Evolutionary conservation across 805 yeast species (phyloP), one percentile per base, ranked within the genome.

Genomic region (Sugiyamaella smithiae): DNA sequence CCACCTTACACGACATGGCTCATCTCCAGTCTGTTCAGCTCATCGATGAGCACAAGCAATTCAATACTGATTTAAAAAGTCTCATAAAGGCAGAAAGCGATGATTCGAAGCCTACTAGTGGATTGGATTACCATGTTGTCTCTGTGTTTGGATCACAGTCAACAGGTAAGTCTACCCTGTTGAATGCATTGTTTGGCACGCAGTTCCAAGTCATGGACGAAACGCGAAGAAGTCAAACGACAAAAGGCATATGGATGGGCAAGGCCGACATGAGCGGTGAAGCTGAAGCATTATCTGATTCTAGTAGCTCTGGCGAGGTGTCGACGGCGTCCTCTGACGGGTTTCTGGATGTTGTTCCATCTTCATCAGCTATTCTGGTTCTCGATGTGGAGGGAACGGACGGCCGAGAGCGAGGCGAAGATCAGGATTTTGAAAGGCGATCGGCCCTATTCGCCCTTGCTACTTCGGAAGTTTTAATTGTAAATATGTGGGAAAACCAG

Each of bases 301-400:
- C 44, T 8, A 51, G 29, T 17, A 12, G 28, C 5, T 9, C 35
- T 16, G 47, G 40, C 16, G 40, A n/a, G 11, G 29, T 12, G 12
- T 37, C 53, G 11, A 26, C 43, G 12, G 38, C 26, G 7, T 20
- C 42, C 11, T 37, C 43, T 12, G 45, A 41, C 22, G 45, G 43
- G 16, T 45, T 40, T 35, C 14, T 44, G 2, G 29, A 45, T 37
- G 32, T 51, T 1, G 37, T 43, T 4, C 45, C 48, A 3, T 43
- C 53, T 5, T 60, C 59, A 36, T 50, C 59, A 14, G 50, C 54
- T 19, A 72, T 88, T 8, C 76, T 88, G 53, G 95, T 93, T 1
- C 77, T 93, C 77, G 99, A 93, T 64, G 98, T 93, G n/a, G 99
- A 93, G 69, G 99, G 99, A 43, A 90, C 97, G 0, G 99, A 93